A percentile compares a stretch with the other conserved stretches of the same genome.
These are phyloP conservation scores for Durusdinium trenchii DNA, from an alignment of 73 alveolate species.

Conservation along the genomic window DNA sequence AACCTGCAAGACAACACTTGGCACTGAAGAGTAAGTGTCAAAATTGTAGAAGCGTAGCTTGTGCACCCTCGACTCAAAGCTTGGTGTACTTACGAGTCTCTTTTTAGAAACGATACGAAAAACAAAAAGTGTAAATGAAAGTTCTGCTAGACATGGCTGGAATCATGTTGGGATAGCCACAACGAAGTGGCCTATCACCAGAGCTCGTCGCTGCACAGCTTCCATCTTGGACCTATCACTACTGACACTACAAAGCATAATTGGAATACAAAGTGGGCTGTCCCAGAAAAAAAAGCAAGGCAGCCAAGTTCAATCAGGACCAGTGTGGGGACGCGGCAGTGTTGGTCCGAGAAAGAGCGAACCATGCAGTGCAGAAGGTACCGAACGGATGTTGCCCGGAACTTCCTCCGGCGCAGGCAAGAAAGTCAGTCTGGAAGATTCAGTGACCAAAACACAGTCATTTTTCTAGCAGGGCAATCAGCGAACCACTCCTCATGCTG, in stretches of 20 bases:
- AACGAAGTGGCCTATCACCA: constrained; percentile 55
- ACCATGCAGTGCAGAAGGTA: constrained; percentile 80
- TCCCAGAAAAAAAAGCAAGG: too few species aligned
- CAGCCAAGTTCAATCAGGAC: neutral
- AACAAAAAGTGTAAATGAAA: too few species aligned
- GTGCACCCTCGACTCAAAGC: neutral
- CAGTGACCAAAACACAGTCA: neutral
- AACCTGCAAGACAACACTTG: constrained; percentile 35
- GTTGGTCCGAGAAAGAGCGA: constrained; percentile 71
- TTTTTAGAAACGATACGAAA: too few species aligned
- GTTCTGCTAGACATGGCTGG: neutral
- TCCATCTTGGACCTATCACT: constrained; percentile 57
- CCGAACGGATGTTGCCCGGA: constrained; percentile 88
- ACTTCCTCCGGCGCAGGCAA: constrained; percentile 54
- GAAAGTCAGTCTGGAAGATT: neutral
- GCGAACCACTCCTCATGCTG: constrained; percentile 38
- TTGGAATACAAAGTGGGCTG: too few species aligned
- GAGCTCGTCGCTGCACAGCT: constrained; percentile 60
- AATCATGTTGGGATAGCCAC: neutral
- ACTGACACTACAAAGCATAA: too few species aligned
- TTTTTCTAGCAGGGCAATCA: neutral
- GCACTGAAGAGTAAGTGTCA: neutral
- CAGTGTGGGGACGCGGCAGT: neutral
- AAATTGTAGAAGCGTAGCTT: neutral
- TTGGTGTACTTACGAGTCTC: too few species aligned